Evolutionary conservation across 495 filamentous ascomycete species (phyloP), one percentile per base, ranked within the genome.

Genomic region (Cairneyella variabilis): DNA sequence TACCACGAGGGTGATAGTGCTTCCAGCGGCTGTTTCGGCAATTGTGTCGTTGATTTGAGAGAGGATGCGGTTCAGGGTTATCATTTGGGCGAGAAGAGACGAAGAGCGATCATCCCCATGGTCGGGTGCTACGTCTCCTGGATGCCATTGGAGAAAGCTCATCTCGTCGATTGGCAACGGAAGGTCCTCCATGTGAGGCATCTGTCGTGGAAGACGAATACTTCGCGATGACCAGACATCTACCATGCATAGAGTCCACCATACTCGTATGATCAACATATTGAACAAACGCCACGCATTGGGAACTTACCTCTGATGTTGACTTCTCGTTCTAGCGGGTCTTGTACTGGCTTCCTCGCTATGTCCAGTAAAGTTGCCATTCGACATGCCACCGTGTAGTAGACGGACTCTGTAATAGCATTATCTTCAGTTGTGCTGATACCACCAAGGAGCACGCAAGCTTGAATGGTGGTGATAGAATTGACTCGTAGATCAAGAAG

Each of bases 171-270:
- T 64, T 38, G 63, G 69, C 8, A 71, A 54, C 10, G 57, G 59
- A 7, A 65, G 49, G 9, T 57, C n/a, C 0, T 62, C 48, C 18
- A 45, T 18, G 14, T 51, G 42, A 0, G 63, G 62, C 36, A 54
- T 57, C 34, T 70, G 58, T 11, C 61, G 57, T 9, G 70, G 70
- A 25, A 71, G 61, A 16, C 61, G 51, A 9, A 71, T 59, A 8
- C 68, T 69, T 3, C 57, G 54, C 8, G 70, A 66, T n/a, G 65
- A 65, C 71, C 71, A 74, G 18, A 66, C 60, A 58, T 74, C 71
- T 36, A 73, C 66, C 70, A 73, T 71, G 47, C 66, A 67, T 6
- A 74, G 53, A 10, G 69, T 61, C 68, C 69, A 73, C 70, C 71
- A 74, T 14, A 70, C 65, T 68, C 23, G 16, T 8, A n/a, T 17